These are phyloP conservation scores for Xerocomellus amylosporus DNA, from an alignment of 768 basidiomycete genomes.

Conservation along the genomic window DNA sequence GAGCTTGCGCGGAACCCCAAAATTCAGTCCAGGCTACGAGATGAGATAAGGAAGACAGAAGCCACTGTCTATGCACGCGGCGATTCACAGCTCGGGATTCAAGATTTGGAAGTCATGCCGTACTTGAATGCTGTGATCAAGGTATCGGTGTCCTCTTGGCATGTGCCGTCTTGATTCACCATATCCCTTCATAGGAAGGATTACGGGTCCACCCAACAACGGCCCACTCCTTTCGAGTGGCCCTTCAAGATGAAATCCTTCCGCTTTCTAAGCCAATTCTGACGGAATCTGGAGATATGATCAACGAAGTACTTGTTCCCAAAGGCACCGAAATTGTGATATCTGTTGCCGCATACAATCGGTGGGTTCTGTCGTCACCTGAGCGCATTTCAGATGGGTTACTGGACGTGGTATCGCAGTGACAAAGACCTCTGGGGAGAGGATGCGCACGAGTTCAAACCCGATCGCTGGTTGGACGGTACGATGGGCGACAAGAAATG, in stretches of 20 bases:
- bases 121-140: constrained; percentile 41
- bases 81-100: not conserved
- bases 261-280: constrained; percentile 54
- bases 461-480: constrained; percentile 10
- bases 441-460: constrained; percentile 24
- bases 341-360: constrained; percentile 55
- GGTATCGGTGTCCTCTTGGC: constrained; percentile 6
- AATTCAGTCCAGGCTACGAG: constrained; percentile 57
- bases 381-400: not conserved
- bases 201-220: constrained; percentile 46
- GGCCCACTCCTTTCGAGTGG: constrained; percentile 49
- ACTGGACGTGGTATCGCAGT: not conserved
- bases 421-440: constrained; percentile 26
- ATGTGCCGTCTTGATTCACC: constrained; percentile 15
- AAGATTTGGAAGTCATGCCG: constrained; percentile 52
- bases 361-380: constrained; percentile 32
- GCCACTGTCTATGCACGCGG: not conserved
- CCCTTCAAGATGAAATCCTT: constrained; percentile 52
- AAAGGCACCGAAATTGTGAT: constrained; percentile 48
- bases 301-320: constrained; percentile 45
- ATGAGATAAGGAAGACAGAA: constrained; percentile 10
- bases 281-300: constrained; percentile 41
- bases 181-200: constrained; percentile 34
- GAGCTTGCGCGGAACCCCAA: constrained; percentile 57
- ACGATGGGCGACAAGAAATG: not conserved